Conservation (phyloP, 441 rosid genomes). For the Croton laevigatus region DNA sequence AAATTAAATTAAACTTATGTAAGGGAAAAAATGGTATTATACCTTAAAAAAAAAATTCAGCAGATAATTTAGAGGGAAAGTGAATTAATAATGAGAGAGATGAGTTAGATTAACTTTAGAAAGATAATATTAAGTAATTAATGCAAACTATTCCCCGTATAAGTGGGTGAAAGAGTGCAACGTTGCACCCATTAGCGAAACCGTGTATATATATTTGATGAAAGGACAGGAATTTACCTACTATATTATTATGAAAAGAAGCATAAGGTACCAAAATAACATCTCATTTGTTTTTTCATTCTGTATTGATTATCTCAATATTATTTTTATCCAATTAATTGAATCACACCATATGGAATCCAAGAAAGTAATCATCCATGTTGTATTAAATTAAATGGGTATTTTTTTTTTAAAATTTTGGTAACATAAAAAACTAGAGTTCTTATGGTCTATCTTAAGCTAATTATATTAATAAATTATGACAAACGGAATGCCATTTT, state of each 20-base stretch:
- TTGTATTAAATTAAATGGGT: not conserved
- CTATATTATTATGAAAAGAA: constrained; percentile 4
- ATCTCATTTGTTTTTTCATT: not conserved
- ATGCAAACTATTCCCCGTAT: too few species aligned
- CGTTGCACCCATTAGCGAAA: too few species aligned
- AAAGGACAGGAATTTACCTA: too few species aligned
- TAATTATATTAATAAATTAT: not conserved
- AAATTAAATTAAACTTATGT: too few species aligned
- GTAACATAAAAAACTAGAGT: not conserved
- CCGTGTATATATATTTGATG: not conserved
- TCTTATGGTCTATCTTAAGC: not conserved
- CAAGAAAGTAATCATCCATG: constrained; percentile 8
- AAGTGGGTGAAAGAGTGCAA: too few species aligned
- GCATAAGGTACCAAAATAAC: not conserved
- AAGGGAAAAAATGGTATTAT: too few species aligned
- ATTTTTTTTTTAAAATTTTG: not conserved
- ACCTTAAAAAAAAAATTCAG: too few species aligned
- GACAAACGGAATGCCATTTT: not conserved
- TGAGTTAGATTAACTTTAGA: too few species aligned
- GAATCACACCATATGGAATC: not conserved
- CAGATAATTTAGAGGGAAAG: too few species aligned
- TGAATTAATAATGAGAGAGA: too few species aligned
- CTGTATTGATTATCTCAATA: not conserved
- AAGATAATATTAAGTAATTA: too few species aligned
- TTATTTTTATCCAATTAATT: not conserved